Evolutionary conservation across 2,329 filamentous ascomycete genomes (phyloP).

Genomic region (Beauveria scarabaeidicola): DNA sequence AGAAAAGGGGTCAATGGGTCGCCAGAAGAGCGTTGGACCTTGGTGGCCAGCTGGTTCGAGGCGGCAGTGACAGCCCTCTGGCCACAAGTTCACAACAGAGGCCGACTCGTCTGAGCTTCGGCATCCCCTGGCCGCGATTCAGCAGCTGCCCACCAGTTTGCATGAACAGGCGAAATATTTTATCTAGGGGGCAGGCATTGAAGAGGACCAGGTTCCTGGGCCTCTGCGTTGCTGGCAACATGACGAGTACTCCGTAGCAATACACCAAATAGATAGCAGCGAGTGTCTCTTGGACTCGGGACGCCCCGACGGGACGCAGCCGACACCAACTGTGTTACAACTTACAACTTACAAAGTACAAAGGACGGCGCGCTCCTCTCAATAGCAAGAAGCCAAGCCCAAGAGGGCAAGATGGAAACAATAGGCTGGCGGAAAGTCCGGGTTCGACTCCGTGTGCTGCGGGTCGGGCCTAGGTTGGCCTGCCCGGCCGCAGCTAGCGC

Average conservation of each 20-base stretch:
- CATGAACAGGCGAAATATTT: neutral
- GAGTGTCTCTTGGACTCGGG: neutral
- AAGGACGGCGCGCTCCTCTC: neutral
- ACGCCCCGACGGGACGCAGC: neutral
- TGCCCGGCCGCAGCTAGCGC: neutral
- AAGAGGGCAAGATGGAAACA: conserved; percentile 7
- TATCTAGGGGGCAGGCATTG: neutral
- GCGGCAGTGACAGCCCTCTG: neutral
- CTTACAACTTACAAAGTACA: neutral
- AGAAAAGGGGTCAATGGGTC: conserved; percentile 4
- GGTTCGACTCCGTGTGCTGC: conserved; percentile 8
- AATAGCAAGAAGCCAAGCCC: neutral
- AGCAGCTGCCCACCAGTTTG: conserved; percentile 2
- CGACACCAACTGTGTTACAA: neutral
- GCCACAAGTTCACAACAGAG: neutral
- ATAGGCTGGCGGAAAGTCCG: conserved; percentile 1
- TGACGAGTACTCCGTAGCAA: too few species aligned
- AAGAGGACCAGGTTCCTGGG: neutral
- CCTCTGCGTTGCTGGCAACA: neutral
- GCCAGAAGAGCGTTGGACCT: neutral
- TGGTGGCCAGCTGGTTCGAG: neutral
- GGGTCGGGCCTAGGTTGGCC: neutral
- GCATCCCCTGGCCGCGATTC: neutral
- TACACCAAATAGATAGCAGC: too few species aligned
- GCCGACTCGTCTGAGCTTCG: neutral